Evolutionary conservation across 495 filamentous ascomycete genomes (phyloP), one percentile per base, ranked within the genome.

Genomic region (Penicillium cinerascens): DNA sequence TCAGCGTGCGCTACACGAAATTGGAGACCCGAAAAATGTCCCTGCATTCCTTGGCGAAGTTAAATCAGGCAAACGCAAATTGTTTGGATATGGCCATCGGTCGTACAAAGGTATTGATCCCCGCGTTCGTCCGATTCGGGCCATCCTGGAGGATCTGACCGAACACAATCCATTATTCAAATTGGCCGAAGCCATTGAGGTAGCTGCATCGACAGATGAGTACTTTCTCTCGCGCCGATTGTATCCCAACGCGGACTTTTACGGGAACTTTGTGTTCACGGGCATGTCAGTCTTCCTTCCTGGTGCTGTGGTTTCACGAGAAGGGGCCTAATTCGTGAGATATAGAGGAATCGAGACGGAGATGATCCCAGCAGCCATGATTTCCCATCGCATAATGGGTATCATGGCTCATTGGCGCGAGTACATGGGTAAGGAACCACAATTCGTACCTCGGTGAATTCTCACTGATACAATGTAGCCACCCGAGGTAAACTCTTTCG

Each of bases 81-180:
- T 84, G 2, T 82, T 80, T 48, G 82, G 81, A n/a, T 82, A 81
- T 51, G 82, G 82, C 5, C 81, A 85, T 62, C 76, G 81, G 9
- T 70, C 79, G 0, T 84, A 82, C 54, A 76, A 77, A 47, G 75
- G 71, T 1, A 66, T 73, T 2, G 82, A 85, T 48, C 81, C 79
- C 8, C 70, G 82, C 6, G 67, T 74, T 23, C 63, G 57, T 10
- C 70, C 72, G 13, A 82, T 83, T 47, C 67, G 69, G 41, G 61
- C 64, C 16, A 73, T 82, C 6, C 52, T 83, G 0, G 56, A 73
- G 15, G 73, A 72, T 47, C 60, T 74, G 2, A 13, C 13, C 56
- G 66, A 9, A 64, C 33, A 65, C 49, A 74, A 80, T 42, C 71
- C 73, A 0, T 58, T 83, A 3, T 58, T 82, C 3, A 64, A 78